Percentiles rank a stretch among this genome's conserved stretches.
Evolutionary conservation across 257 asterid species (phyloP).

Genomic region (Solanum sejunctum): DNA sequence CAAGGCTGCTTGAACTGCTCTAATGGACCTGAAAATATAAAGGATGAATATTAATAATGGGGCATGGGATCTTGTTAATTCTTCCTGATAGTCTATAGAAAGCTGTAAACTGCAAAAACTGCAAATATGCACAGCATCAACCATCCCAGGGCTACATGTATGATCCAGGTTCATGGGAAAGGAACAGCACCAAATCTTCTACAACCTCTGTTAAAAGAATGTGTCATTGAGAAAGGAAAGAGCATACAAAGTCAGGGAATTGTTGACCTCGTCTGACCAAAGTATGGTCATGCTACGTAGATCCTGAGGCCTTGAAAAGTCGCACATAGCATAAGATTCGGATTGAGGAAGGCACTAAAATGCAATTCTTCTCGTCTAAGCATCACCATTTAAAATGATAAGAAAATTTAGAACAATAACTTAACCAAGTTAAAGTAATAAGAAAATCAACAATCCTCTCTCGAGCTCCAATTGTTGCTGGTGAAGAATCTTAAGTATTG

Average conservation of each 20-base stretch:
- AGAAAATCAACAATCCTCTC: neutral
- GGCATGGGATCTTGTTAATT: neutral
- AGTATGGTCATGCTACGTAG: neutral
- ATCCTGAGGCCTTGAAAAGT: neutral
- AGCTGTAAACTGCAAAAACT: neutral
- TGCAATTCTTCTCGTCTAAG: neutral
- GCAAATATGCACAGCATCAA: neutral
- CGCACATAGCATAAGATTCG: neutral
- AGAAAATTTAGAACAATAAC: neutral
- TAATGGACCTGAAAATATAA: conserved; percentile 43
- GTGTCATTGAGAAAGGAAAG: neutral
- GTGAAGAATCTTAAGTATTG: neutral
- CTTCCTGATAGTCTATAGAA: neutral
- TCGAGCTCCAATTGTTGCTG: neutral
- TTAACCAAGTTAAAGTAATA: neutral
- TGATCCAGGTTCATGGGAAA: neutral
- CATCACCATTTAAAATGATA: neutral
- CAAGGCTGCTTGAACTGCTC: conserved; percentile 67
- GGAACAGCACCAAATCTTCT: neutral
- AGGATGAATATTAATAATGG: neutral
- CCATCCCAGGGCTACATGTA: neutral
- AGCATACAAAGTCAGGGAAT: too few species aligned
- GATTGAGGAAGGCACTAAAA: neutral
- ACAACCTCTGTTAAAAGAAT: neutral
- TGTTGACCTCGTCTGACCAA: neutral